Evolutionary conservation across 257 asterid species (phyloP).

Genomic region (Lavandula angustifolia): DNA sequence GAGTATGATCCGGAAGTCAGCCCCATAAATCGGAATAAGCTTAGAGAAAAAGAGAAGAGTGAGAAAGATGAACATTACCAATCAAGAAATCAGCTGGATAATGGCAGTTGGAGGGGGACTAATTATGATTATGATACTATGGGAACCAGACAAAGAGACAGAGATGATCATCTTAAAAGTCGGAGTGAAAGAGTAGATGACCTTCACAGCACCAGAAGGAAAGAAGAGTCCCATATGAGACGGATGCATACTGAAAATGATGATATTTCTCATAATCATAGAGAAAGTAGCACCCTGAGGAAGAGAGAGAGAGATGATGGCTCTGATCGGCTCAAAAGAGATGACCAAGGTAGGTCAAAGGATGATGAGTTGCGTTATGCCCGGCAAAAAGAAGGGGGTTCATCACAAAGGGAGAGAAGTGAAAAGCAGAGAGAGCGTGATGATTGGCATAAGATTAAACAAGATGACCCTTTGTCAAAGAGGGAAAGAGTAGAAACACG

Average conservation of each 20-base stretch:
- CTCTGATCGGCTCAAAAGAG: constrained; percentile 73
- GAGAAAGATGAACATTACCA: constrained; percentile 64
- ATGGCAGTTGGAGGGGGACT: constrained; percentile 59
- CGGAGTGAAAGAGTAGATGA: constrained; percentile 58
- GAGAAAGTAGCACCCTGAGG: constrained; percentile 68
- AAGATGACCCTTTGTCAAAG: constrained; percentile 63
- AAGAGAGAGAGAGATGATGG: constrained; percentile 83
- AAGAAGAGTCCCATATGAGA: constrained; percentile 54
- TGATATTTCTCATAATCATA: constrained; percentile 48
- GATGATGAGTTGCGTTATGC: constrained; percentile 63
- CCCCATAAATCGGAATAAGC: constrained; percentile 54
- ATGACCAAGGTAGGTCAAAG: constrained; percentile 57
- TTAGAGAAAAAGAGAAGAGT: constrained; percentile 63
- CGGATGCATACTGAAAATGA: constrained; percentile 66
- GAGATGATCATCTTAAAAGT: constrained; percentile 56
- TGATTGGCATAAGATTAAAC: constrained; percentile 79
- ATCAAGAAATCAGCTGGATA: constrained; percentile 62
- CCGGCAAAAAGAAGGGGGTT: constrained; percentile 72
- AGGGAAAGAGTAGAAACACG: constrained; percentile 76
- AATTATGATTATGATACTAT: constrained; percentile 51
- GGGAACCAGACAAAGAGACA: constrained; percentile 61
- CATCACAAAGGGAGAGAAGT: constrained; percentile 63
- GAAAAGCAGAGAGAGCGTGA: constrained; percentile 84
- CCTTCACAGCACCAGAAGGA: constrained; percentile 66
- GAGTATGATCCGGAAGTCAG: constrained; percentile 60